A percentile compares a stretch with the other conserved stretches of the same genome.
Conservation (phyloP, 371 early-diverging fungal genomes). For the Mucor circinelloides region DNA sequence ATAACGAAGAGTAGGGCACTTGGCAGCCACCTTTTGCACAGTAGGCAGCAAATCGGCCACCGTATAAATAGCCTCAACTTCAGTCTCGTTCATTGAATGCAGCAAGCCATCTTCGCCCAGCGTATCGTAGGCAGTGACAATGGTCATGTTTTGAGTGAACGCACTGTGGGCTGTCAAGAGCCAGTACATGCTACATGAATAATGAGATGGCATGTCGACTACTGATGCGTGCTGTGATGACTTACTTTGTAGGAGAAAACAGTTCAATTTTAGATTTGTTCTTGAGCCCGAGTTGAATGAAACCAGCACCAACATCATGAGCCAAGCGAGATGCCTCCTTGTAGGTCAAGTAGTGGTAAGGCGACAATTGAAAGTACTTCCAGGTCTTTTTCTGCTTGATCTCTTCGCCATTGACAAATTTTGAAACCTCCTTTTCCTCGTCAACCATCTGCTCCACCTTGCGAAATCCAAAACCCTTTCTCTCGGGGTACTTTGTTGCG, state of each 20-base stretch:
- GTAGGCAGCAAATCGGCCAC: conserved; percentile 68
- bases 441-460: conserved; percentile 63
- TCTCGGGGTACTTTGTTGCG: conserved; percentile 45
- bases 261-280: conserved; percentile 68
- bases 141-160: conserved; percentile 60
- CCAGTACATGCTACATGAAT: conserved; percentile 18
- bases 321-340: conserved; percentile 56
- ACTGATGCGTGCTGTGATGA: no score
- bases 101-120: conserved; percentile 73
- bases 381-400: conserved; percentile 76
- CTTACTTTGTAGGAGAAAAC: conserved; percentile 80
- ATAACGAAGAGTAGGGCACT: conserved; percentile 59
- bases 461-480: conserved; percentile 70
- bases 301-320: conserved; percentile 65
- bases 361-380: conserved; percentile 75
- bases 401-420: conserved; percentile 66
- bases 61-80: conserved; percentile 62
- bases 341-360: conserved; percentile 70
- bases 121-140: conserved; percentile 84
- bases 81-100: conserved; percentile 66
- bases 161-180: conserved; percentile 35
- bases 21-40: conserved; percentile 44
- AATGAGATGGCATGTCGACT: no score
- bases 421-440: conserved; percentile 78
- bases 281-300: conserved; percentile 66